Evolutionary conservation across 306 rosid genomes (phyloP), one percentile per base, ranked within the genome.

Genomic region (Canavalia gladiata): DNA sequence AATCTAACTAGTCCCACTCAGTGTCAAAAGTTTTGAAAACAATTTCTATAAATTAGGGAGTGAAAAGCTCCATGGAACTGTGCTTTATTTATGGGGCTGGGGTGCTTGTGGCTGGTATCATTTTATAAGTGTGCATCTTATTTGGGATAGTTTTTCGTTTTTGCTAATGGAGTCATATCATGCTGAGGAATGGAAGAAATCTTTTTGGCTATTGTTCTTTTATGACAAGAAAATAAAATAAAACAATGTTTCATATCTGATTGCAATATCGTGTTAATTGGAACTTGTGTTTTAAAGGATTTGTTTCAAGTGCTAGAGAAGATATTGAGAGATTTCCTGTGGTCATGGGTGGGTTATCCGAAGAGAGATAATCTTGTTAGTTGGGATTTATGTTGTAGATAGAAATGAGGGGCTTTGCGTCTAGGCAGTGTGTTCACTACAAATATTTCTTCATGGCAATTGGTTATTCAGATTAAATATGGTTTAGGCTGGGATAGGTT

Each of bases 301-400:
- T 7, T 71, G 47, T 49, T 54, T 69, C 8, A 18, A 13, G 41
- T 71, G 62, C 50, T 69, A 47, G 74, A 68, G 58, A 69, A 46
- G 29, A 69, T 51, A 51, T 50, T 34, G n/a, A 51, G 31, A 31
- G 43, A 50, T 13, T 70, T 34, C n/a, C 11, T 46, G 5, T 46
- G 47, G 62, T 11, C 37, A 35, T 29, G 25, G 66, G 37, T 12
- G 42, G 41, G 39, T 37, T 28, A 35, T 73, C 35, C 9, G 66
- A 18, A 74, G 47, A 37, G 9, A 41, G 50, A 56, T 74, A 0
- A 35, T 42, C 39, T 29, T 45, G 0, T 64, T 18, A 55, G 45
- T 55, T 54, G 18, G 47, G 8, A 49, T 47, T 25, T 72, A 28
- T 55, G 65, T 54, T 72, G 66, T 39, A 37, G 52, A 52, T 39